Evolutionary conservation across 139 green algal species (phyloP), one percentile per base, ranked within the genome.

Genomic region (Micractinium conductrix): DNA sequence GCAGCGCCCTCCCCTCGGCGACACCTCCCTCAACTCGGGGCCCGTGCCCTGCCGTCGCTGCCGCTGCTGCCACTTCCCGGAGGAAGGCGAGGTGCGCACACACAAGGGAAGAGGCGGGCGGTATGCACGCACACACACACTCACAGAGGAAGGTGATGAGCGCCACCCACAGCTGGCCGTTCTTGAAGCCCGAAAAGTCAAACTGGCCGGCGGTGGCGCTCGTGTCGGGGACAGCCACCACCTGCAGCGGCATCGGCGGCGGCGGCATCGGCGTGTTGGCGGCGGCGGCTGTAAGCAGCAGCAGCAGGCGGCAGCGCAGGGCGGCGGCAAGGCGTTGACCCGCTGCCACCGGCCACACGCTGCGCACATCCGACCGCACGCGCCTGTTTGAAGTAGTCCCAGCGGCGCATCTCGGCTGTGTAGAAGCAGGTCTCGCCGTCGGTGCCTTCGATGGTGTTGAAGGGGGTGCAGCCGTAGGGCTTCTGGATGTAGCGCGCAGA

Each of bases 111-210:
- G 48, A 12, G 48, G 48, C 16, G 16, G 10, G 9, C n/a, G 8
- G n/a, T 22, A 9, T 24, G 30, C 33, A 42, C 4, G 24, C 70
- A 24, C 19, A 21, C 53, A 30, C 53, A 28, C 48, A 40, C 81
- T 72, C 26, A 87, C 44, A 94, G 38, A 95, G 85, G 84, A 96
- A 96, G 37, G 93, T 95, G 70, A 96, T 81, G 9, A 96, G 87
- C 6, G 94, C 93, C 0, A 95, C 83, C 93, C 93, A 95, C 28
- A 93, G 82, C 44, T 87, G 16, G 26, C 89, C 86, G 8, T 87
- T 73, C 2, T 50, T 70, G 37, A 96, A 87, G n/a, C 73, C 91
- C 0, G 33, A 67, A 67, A 91, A 96, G 53, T 90, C 79, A 16
- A 93, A 86, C 33, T 62, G 53, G 22, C 81, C 62, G 12, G 87